Conservation (phyloP, 306 rosid genomes). For the Hylodesmum podocarpum region DNA sequence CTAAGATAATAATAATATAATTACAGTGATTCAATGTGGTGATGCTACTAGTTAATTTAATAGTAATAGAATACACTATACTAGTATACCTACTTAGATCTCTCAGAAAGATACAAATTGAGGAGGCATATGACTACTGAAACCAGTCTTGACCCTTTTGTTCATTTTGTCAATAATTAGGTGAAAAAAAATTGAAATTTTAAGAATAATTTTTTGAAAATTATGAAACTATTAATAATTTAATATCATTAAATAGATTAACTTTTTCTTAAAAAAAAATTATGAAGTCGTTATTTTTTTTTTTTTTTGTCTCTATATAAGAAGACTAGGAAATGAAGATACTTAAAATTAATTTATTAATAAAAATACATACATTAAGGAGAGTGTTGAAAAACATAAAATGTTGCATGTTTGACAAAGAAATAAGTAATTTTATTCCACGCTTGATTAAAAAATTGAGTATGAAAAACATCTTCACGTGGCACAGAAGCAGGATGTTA, state of each 20-base stretch:
- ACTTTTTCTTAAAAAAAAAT: not conserved
- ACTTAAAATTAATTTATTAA: not conserved
- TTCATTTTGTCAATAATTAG: too few species aligned
- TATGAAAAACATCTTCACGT: constrained; percentile 51
- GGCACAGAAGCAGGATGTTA: constrained; percentile 31
- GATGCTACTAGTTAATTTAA: too few species aligned
- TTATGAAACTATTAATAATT: not conserved
- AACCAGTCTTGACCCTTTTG: too few species aligned
- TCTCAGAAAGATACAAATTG: too few species aligned
- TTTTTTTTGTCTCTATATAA: not conserved
- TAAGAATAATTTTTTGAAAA: not conserved
- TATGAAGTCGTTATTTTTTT: too few species aligned
- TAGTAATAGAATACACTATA: too few species aligned
- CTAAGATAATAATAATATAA: too few species aligned
- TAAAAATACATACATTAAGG: not conserved
- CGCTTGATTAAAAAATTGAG: not conserved
- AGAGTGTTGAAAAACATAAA: not conserved
- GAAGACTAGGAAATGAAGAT: not conserved
- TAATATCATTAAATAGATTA: not conserved
- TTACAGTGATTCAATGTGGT: too few species aligned
- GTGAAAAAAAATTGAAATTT: not conserved
- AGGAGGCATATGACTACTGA: too few species aligned
- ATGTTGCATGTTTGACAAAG: constrained; percentile 25
- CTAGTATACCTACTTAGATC: too few species aligned
- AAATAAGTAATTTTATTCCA: not conserved